A percentile compares a stretch with the other conserved stretches of the same genome.
Conservation (phyloP, 2,329 filamentous ascomycete genomes). For the Ilyonectria mors-panacis region DNA sequence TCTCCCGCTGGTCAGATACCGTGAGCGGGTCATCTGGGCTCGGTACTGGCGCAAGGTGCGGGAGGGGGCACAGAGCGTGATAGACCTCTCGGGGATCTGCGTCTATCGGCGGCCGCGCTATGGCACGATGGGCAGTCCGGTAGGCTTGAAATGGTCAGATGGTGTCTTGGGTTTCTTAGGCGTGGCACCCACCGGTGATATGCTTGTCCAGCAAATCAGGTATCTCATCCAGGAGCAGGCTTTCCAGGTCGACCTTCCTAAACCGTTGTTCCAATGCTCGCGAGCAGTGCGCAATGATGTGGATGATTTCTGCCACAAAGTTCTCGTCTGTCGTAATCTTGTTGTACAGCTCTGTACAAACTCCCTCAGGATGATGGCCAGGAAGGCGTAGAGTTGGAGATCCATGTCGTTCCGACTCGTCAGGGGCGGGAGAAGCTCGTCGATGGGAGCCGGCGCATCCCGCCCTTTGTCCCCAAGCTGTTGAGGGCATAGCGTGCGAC, state of each 20-base stretch:
- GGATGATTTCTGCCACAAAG: conserved; percentile 89
- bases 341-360: conserved; percentile 92
- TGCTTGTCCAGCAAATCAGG: conserved; percentile 86
- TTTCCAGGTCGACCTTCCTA: conserved; percentile 85
- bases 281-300: conserved; percentile 93
- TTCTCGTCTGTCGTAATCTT: conserved; percentile 92
- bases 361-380: conserved; percentile 90
- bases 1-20: conserved; percentile 75
- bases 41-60: conserved; percentile 84
- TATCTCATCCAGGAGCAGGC: conserved; percentile 88
- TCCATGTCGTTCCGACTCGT: conserved; percentile 97
- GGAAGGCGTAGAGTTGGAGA: conserved; percentile 90
- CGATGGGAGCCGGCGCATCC: conserved; percentile 70
- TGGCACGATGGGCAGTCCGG: conserved; percentile 74
- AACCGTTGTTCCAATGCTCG: conserved; percentile 89
- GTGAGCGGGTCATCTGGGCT: conserved; percentile 65
- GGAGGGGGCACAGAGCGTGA: conserved; percentile 86
- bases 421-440: conserved; percentile 88
- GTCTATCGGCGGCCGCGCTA: conserved; percentile 71
- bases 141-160: conserved; percentile 71
- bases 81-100: conserved; percentile 80
- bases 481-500: conserved; percentile 86
- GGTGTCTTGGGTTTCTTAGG: background rate
- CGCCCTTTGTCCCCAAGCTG: conserved; percentile 71
- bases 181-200: conserved; percentile 74